Conservation (phyloP, 2,329 filamentous ascomycete species). For the Clathrospora elynae region DNA sequence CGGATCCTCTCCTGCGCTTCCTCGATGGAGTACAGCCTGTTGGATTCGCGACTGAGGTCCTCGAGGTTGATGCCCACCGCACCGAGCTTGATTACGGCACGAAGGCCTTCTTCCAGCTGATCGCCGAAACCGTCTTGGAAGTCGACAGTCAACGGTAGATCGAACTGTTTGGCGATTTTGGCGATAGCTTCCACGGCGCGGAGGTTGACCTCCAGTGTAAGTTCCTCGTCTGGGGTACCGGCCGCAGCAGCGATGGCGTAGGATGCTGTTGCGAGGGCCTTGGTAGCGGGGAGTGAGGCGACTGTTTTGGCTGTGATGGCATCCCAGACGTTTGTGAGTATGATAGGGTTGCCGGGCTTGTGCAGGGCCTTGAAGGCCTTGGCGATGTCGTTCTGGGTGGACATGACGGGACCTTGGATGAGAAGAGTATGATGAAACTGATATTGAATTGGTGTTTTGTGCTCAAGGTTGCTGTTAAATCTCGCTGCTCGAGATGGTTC, state of each 20-base stretch:
- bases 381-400: slow-evolving; percentile 3
- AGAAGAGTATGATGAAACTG: background rate
- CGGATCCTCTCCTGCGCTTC: slow-evolving; percentile 58
- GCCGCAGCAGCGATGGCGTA: slow-evolving; percentile 42
- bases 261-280: slow-evolving; percentile 50
- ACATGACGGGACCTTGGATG: background rate
- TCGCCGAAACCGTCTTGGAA: slow-evolving; percentile 65
- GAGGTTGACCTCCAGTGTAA: slow-evolving; percentile 60
- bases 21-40: slow-evolving; percentile 49
- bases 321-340: slow-evolving; percentile 22
- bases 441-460: background rate
- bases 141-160: slow-evolving; percentile 61
- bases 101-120: slow-evolving; percentile 54
- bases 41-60: slow-evolving; percentile 50
- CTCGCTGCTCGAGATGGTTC: too few relatives aligned
- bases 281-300: slow-evolving; percentile 51
- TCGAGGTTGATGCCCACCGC: slow-evolving; percentile 66
- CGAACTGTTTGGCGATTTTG: slow-evolving; percentile 47
- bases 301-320: slow-evolving; percentile 55
- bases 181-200: slow-evolving; percentile 54
- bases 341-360: slow-evolving; percentile 51
- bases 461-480: background rate
- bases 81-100: slow-evolving; percentile 55
- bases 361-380: slow-evolving; percentile 51
- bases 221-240: slow-evolving; percentile 44